Conservation (phyloP, 805 yeast genomes). For the Nakazawaea sp. region DNA sequence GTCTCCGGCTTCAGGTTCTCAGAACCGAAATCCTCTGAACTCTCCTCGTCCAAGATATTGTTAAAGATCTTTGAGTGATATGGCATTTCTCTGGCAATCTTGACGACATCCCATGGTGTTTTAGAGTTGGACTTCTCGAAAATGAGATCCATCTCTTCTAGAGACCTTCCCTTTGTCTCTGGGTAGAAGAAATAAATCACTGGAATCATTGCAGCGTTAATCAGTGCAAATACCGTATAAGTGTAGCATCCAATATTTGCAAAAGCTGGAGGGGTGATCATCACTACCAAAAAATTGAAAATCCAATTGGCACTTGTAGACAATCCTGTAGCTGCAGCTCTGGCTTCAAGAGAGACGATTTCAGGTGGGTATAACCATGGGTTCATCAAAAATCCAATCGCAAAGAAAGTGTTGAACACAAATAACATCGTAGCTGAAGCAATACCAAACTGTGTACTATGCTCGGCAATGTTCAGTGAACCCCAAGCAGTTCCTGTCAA, state of each 20-base stretch:
- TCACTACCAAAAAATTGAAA: conserved; percentile 50
- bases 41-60: too few relatives aligned
- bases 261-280: conserved; percentile 41
- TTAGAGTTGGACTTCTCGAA: conserved; percentile 19
- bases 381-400: conserved; percentile 38
- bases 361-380: conserved; percentile 58
- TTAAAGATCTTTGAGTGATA: conserved; percentile 5
- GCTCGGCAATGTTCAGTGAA: conserved; percentile 15
- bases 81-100: conserved; percentile 25
- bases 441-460: conserved; percentile 25
- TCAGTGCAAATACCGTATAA: conserved; percentile 36
- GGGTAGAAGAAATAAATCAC: conserved; percentile 33
- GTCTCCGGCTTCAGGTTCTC: too few relatives aligned
- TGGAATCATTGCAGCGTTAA: conserved; percentile 26
- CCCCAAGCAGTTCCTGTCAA: conserved; percentile 34
- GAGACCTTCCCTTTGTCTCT: conserved; percentile 36
- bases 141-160: conserved; percentile 39
- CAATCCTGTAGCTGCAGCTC: conserved; percentile 47
- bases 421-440: conserved; percentile 43
- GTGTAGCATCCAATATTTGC: conserved; percentile 31
- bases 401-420: conserved; percentile 40
- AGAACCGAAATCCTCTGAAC: too few relatives aligned
- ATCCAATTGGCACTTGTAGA: conserved; percentile 44
- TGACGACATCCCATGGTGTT: conserved; percentile 34
- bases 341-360: conserved; percentile 40